Percentiles rank a stretch among this genome's conserved stretches.
Evolutionary conservation across 2,329 filamentous ascomycete genomes (phyloP).

Genomic region (Nakataea oryzae): DNA sequence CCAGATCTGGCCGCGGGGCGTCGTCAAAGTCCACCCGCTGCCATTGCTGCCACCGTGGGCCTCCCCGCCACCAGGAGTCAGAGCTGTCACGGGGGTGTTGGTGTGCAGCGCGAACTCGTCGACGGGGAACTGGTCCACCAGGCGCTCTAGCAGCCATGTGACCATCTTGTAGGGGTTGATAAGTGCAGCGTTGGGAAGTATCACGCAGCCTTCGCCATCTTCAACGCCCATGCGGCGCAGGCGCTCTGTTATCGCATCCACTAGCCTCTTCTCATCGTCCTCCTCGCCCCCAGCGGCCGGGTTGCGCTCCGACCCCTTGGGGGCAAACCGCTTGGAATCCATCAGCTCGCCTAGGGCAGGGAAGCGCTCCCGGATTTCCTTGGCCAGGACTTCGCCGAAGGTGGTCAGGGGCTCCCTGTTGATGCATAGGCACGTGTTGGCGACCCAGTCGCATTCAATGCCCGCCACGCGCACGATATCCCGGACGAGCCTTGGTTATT

Average conservation of each 20-base stretch:
- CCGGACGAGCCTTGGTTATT: conserved; percentile 46
- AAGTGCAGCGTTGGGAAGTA: conserved; percentile 55
- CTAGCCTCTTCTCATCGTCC: not conserved
- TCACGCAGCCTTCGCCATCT: conserved; percentile 49
- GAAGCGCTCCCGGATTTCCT: no score
- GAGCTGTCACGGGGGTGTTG: conserved; percentile 46
- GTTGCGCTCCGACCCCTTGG: no score
- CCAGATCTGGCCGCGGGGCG: conserved; percentile 54
- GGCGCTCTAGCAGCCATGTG: conserved; percentile 54
- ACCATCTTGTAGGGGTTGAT: conserved; percentile 83
- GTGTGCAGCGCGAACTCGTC: conserved; percentile 62
- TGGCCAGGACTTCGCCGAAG: no score
- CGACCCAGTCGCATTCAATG: conserved; percentile 61
- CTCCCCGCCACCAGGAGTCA: conserved; percentile 23
- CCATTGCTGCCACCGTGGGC: conserved; percentile 1
- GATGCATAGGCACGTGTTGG: conserved; percentile 24
- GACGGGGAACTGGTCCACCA: conserved; percentile 28
- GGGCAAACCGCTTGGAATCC: no score
- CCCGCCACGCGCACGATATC: conserved; percentile 42
- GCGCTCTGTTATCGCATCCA: no score
- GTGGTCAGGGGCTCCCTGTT: no score
- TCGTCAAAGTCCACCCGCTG: conserved; percentile 50
- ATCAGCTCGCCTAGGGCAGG: no score
- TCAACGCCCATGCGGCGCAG: conserved; percentile 34
- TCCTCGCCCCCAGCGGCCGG: not conserved